Conservation (phyloP, 257 asterid genomes). For the Nicotiana tabacum region DNA sequence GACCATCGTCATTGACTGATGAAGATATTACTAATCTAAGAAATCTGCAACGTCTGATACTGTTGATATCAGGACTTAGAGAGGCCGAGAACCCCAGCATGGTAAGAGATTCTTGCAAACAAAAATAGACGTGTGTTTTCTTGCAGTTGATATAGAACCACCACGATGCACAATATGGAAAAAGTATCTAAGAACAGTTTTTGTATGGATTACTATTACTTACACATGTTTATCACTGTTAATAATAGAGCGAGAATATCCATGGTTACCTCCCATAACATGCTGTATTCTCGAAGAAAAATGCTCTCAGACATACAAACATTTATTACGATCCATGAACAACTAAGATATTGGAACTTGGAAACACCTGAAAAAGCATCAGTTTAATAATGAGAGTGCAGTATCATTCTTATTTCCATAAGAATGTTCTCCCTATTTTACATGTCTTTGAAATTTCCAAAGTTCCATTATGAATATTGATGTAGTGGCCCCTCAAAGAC, state of each 20-base stretch:
- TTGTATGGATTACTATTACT: background rate
- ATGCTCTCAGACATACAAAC: background rate
- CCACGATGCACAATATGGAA: background rate
- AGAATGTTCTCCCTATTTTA: background rate
- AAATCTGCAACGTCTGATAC: constrained; percentile 65
- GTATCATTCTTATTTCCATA: background rate
- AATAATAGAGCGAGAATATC: background rate
- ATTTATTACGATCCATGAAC: background rate
- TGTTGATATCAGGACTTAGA: constrained; percentile 51
- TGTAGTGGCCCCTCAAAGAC: background rate
- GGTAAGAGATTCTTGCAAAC: constrained; percentile 30
- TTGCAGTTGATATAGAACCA: background rate
- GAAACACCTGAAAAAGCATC: background rate
- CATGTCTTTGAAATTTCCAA: background rate
- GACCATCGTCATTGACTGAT: constrained; percentile 50
- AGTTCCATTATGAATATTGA: background rate
- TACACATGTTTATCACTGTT: background rate
- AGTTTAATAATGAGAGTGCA: background rate
- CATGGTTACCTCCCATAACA: background rate
- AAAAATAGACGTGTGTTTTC: background rate
- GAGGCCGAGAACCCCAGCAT: constrained; percentile 32
- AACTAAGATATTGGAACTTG: background rate
- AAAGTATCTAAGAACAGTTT: background rate
- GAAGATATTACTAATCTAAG: constrained; percentile 76
- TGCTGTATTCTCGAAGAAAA: background rate